phyloP scores from a whole-genome alignment of 345 rosid genomes.

The Syzygium jambos region DNA sequence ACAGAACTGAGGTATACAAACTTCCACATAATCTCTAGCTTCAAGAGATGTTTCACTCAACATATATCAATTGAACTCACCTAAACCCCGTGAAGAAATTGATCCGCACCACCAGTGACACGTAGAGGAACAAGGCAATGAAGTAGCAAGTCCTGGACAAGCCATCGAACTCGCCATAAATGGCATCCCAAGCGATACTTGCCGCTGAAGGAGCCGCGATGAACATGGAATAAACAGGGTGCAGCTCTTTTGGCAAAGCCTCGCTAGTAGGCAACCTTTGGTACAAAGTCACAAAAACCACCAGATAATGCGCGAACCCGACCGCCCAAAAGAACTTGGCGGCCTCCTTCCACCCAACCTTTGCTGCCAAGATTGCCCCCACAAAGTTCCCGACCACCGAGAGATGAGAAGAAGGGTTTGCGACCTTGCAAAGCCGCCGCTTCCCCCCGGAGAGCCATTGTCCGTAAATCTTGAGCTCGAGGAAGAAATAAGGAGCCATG shows the following conservation, averaged over 20 bases:
- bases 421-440: conserved; percentile 92
- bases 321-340: conserved; percentile 92
- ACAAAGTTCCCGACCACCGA: conserved; percentile 93
- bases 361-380: conserved; percentile 81
- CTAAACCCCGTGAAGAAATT: conserved; percentile 94
- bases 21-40: neutral
- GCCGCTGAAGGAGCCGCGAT: conserved; percentile 98
- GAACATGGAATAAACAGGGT: conserved; percentile 95
- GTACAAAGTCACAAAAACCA: conserved; percentile 78
- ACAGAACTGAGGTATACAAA: neutral
- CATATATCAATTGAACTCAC: conserved; percentile 17
- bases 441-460: conserved; percentile 95
- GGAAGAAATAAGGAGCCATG: conserved; percentile 76
- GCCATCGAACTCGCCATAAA: conserved; percentile 79
- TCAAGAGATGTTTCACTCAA: neutral
- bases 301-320: conserved; percentile 92
- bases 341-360: conserved; percentile 77
- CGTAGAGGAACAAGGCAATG: conserved; percentile 78
- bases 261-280: conserved; percentile 91
- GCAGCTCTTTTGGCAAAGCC: conserved; percentile 86
- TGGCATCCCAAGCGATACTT: conserved; percentile 82
- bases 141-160: conserved; percentile 73
- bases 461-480: conserved; percentile 91
- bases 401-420: conserved; percentile 89
- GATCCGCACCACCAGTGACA: conserved; percentile 67